Evolutionary conservation across 2,329 filamentous ascomycete genomes (phyloP).

Genomic region (Diaporthe capsici): DNA sequence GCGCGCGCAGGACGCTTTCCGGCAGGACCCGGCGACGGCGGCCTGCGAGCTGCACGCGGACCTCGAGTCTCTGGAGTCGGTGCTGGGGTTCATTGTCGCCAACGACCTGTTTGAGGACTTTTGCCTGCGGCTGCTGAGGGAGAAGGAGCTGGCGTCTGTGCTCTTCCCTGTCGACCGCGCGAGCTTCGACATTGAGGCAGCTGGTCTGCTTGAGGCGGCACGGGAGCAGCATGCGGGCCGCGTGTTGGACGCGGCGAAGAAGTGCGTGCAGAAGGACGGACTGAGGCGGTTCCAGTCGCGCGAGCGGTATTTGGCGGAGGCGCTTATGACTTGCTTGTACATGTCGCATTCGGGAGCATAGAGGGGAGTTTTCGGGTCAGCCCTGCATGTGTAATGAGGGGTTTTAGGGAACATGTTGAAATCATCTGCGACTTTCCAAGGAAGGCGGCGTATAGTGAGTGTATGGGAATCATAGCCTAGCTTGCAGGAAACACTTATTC

Average conservation of each 20-base stretch:
- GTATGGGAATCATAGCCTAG: no score
- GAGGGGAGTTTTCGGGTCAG: not conserved
- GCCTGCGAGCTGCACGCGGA: slow-evolving; percentile 16
- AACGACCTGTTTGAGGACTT: slow-evolving; percentile 46
- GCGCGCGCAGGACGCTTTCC: not conserved
- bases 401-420: not conserved
- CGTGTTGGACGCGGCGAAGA: not conserved
- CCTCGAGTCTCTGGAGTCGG: slow-evolving; percentile 38
- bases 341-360: not conserved
- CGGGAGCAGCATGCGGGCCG: not conserved
- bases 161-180: not conserved
- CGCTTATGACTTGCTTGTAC: slow-evolving; percentile 14
- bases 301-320: slow-evolving; percentile 6
- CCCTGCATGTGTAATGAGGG: not conserved
- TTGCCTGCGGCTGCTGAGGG: slow-evolving; percentile 37
- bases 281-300: slow-evolving; percentile 6
- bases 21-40: not conserved
- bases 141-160: not conserved
- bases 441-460: not conserved
- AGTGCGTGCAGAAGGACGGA: slow-evolving; percentile 12
- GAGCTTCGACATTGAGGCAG: not conserved
- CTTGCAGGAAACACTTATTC: no score
- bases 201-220: slow-evolving; percentile 18
- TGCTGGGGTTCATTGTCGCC: slow-evolving; percentile 43
- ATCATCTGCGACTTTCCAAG: not conserved